Percentiles rank a stretch among this genome's conserved stretches.
Conservation (phyloP, 2,329 filamentous ascomycete species). For the Tolypocladium inflatum region DNA sequence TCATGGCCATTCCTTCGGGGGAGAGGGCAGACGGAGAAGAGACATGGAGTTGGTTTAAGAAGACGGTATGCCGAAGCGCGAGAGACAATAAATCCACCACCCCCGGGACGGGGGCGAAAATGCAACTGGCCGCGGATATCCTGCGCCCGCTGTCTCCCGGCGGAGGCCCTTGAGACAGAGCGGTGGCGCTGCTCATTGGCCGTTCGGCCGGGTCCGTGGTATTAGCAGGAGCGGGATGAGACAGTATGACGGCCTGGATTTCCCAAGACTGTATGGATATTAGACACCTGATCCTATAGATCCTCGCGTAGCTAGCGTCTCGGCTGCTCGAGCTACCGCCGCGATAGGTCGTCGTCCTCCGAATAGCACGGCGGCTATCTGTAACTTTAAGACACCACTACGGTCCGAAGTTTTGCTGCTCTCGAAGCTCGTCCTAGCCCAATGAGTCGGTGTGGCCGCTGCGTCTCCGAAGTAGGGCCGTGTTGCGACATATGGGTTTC, state of each 20-base stretch:
- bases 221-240: neutral
- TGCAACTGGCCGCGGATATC: slow-evolving; percentile 4
- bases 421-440: slow-evolving; percentile 1
- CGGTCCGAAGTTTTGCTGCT: neutral
- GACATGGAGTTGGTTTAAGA: slow-evolving; percentile 19
- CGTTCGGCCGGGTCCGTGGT: neutral
- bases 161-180: slow-evolving; percentile 2
- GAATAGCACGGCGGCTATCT: neutral
- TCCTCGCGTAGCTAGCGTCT: slow-evolving; percentile 2
- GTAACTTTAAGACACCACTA: neutral
- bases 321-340: neutral
- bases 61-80: slow-evolving; percentile 10
- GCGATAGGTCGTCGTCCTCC: neutral
- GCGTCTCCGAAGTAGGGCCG: neutral
- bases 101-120: neutral
- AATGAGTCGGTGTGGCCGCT: neutral
- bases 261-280: too few relatives aligned
- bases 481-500: neutral
- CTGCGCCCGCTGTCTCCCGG: neutral
- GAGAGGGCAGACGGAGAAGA: slow-evolving; percentile 11
- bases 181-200: slow-evolving; percentile 5
- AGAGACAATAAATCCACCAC: slow-evolving; percentile 3
- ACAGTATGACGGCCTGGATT: neutral
- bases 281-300: slow-evolving; percentile 1
- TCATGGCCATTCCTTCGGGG: slow-evolving; percentile 16